These are phyloP conservation scores for Andrographis paniculata DNA, from an alignment of 305 asterid species.

Conservation along the genomic window DNA sequence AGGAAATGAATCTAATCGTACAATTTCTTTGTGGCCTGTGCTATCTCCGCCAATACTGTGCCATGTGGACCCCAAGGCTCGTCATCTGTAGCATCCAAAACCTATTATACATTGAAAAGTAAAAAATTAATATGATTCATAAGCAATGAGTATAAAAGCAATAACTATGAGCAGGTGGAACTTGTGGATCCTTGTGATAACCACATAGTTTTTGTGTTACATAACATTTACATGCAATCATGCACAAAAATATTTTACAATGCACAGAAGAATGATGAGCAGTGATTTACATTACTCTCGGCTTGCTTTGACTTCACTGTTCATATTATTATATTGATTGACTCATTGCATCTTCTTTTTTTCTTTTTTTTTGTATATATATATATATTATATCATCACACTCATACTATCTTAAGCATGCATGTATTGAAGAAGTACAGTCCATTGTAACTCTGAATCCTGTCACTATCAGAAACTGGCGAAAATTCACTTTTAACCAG, in stretches of 20 bases:
- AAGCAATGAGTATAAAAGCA: not conserved
- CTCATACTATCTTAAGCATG: too few species aligned
- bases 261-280: not conserved
- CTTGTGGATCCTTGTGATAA: not conserved
- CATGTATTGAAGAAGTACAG: too few species aligned
- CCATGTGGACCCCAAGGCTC: constrained; percentile 99
- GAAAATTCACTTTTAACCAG: too few species aligned
- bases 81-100: constrained; percentile 93
- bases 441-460: too few species aligned
- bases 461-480: too few species aligned
- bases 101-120: constrained; percentile 36
- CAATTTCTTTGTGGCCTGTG: constrained; percentile 95
- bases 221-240: not conserved
- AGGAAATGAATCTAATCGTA: constrained; percentile 24
- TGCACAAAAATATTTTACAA: not conserved
- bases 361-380: too few species aligned
- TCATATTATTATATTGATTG: too few species aligned
- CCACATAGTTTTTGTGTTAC: too few species aligned
- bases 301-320: too few species aligned
- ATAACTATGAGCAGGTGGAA: not conserved
- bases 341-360: too few species aligned
- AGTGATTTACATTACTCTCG: not conserved
- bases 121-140: not conserved
- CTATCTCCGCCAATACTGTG: constrained; percentile 87
- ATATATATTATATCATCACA: too few species aligned